Evolutionary conservation across 2,329 filamentous ascomycete species (phyloP), one percentile per base, ranked within the genome.

Genomic region (Hortaea werneckii): DNA sequence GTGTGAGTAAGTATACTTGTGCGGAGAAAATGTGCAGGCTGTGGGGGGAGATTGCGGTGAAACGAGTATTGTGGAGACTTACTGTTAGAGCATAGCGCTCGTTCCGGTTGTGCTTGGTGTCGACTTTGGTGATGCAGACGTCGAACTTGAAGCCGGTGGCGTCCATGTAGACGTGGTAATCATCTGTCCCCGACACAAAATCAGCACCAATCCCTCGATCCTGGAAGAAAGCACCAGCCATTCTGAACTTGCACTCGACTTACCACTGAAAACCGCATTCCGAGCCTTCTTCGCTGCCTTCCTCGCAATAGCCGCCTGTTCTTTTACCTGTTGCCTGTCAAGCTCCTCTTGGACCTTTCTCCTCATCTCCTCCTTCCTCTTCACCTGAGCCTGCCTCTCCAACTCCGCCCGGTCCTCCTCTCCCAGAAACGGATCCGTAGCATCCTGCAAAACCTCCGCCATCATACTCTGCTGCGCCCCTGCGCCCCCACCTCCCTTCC

Each of bases 141-240:
- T 80, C 72, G 64, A 87, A 87, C 4, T 68, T 62, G 59, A 87
- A 85, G 41, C 73, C 75, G 0, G 74, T 74, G 3, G 56, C 45
- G 59, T 92, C 85, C 12, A 64, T 66, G 63, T 83, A 87, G 49
- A 85, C 63, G 49, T 79, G 79, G 57, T 80, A 78, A n/a, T 78
- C 67, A 30, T 71, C 80, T 82, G 47, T 40, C 29, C 29, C 6
- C 9, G 11, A 47, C 29, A 28, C n/a, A n/a, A n/a, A n/a, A n/a
- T n/a, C n/a, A n/a, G n/a, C n/a, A 8, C n/a, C 32, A 35, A n/a
- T 35, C 8, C 32, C 8, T 35, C 32, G n/a, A 35, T n/a, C 32
- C n/a, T 35, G 8, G n/a, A 35, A 8, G n/a, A 35, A n/a, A 35
- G 32, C 8, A 8, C n/a, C 32, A 35, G n/a, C n/a, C n/a, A n/a